Base-by-base conservation (phyloP, 148 eudicot genomes). In the Rhododendron kiyosumense region DNA sequence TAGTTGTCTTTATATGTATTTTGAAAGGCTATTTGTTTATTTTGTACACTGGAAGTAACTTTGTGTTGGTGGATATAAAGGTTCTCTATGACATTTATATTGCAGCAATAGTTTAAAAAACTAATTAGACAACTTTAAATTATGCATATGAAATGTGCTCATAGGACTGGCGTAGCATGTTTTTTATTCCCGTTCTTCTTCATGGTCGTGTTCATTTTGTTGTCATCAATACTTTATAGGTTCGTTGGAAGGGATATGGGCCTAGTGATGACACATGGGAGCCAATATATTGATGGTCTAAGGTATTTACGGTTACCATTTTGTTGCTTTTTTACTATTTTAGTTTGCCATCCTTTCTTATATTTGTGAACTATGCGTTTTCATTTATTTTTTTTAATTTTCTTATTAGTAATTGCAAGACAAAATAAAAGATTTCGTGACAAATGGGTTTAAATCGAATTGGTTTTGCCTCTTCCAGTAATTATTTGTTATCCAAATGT, bases 191-290 rank as follows among this genome's bases (percentile, higher is more conserved):
- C 7, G 7, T 38, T 38, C 43, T 38, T 41, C 7, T 81, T 18
- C 61, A 65, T 76, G 10, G 9, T 76, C 3, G 10, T 36, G 36
- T 84, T 10, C 17, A 24, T n/a, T 57, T 9, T 38, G 43, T 18
- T 54, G 8, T 26, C 8, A 48, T 82, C 30, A 11, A 32, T 32
- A 36, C 63, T 36, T 14, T 38, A 38, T 78, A 87, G 91, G 84
- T 90, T 38, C 88, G 90, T 11, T 90, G 91, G 91, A 88, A 61
- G 83, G 91, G 91, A 1, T 90, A 88, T 85, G 89, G 90, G 65
- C 85, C 88, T 28, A 86, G 81, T 2, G 84, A 88, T 0, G 88
- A 90, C 81, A 90, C 91, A 22, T 90, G 91, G 88, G 90, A 90
- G 81, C 91, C 90, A 2, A n/a, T n/a, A n/a, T n/a, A 32, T 86